Base-by-base conservation (phyloP, 176 grass and related monocot genomes). In the Aegilops tauschii region DNA sequence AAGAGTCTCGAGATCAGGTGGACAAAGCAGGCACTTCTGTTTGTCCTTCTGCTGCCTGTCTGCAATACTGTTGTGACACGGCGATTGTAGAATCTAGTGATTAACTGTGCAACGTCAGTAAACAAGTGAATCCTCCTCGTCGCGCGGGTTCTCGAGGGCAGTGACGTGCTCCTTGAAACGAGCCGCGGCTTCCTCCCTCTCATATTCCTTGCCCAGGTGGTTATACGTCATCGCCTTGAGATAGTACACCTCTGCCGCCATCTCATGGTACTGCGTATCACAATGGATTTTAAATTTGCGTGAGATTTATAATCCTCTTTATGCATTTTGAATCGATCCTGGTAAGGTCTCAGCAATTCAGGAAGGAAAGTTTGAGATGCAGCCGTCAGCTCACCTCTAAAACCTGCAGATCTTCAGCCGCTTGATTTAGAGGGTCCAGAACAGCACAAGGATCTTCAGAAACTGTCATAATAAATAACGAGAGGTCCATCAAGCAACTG, bases 361-460 rank as follows among this genome's bases (percentile, higher is more conserved):
- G 40, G 32, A 14, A 63, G 49, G 74, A 13, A 7, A n/a, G 66
- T 32, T 71, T 34, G 5, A 31, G 54, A 68, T 18, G 5, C 36
- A 42, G 21, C 12, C 31, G 12, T 18, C 75, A 80, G 84, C 84
- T 88, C 85, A 99, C 97, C 92, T 99, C 97, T 64, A 99, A 91
- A 75, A 91, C 90, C 88, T 91, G 82, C 47, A 99, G 80, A 52
- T 99, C 92, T 90, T 99, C 90, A 20, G 89, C 81, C 40, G 94
- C 90, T 91, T 98, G 92, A 71, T 54, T 90, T 4, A 98, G 90
- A 66, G 94, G 97, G 81, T 94, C 94, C 85, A 98, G 86, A 79
- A 96, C 92, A 61, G 87, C 71, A 47, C 11, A 75, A 64, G 97
- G 90, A 70, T 96, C 94, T 77, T 89, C 40, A 4, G 56, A 74